phyloP scores from a whole-genome alignment of 1,139 yeast genomes.

The Zygoascus sp. region DNA sequence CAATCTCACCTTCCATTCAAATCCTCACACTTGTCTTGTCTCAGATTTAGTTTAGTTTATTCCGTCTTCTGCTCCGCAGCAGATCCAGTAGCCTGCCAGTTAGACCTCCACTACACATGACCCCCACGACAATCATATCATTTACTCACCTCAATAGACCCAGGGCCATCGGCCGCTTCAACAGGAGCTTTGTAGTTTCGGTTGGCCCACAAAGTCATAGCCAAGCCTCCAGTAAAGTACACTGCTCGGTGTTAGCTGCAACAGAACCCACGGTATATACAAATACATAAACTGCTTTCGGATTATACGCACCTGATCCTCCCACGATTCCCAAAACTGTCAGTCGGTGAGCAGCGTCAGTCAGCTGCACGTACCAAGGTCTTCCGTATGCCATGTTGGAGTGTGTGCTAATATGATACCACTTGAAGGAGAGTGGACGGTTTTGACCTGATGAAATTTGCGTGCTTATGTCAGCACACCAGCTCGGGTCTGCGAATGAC shows the following conservation, averaged over 20 bases:
- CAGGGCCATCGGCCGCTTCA: not conserved
- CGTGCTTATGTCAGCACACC: not conserved
- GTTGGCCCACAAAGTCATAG: conserved; percentile 12
- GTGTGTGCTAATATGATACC: conserved; percentile 1
- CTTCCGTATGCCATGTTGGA: conserved; percentile 25
- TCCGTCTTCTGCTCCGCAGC: not conserved
- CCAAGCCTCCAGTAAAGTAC: conserved; percentile 12
- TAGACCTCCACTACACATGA: not conserved
- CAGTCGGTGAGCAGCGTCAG: conserved; percentile 79
- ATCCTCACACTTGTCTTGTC: no score
- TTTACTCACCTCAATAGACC: not conserved
- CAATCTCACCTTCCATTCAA: no score
- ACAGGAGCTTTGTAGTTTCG: conserved; percentile 7
- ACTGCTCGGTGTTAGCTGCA: not conserved
- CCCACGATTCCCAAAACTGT: conserved; percentile 73
- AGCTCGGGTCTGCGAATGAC: no score
- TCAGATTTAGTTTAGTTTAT: no score
- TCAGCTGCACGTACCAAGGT: conserved; percentile 70
- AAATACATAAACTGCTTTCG: no score
- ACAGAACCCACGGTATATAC: no score
- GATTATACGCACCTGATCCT: conserved; percentile 43
- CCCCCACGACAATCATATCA: not conserved
- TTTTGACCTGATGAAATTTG: not conserved
- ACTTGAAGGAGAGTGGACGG: not conserved
- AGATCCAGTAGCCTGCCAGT: no score